Percentiles rank a stretch among this genome's conserved stretches.
These are phyloP conservation scores for Gremmenia infestans DNA, from an alignment of 2,329 filamentous ascomycete genomes.

Conservation along the genomic window DNA sequence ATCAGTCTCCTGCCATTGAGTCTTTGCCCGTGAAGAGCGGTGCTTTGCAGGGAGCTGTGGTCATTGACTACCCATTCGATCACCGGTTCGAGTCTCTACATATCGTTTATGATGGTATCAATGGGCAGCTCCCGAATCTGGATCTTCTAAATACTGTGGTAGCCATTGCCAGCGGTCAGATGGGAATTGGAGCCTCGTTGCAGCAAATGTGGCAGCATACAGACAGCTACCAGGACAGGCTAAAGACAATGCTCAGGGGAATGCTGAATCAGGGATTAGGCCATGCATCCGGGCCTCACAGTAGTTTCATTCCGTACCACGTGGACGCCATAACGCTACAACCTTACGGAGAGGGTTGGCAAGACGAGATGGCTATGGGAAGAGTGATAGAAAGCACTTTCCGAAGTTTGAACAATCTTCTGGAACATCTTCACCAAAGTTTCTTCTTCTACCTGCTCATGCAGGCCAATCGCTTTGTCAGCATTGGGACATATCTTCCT, in stretches of 20 bases:
- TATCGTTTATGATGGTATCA: constrained; percentile 90
- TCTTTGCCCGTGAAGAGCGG: constrained; percentile 86
- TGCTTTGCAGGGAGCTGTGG: constrained; percentile 84
- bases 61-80: constrained; percentile 87
- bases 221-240: constrained; percentile 73
- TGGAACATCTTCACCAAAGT: constrained; percentile 96
- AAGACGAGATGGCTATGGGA: constrained; percentile 95
- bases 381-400: constrained; percentile 86
- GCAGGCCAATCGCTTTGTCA: constrained; percentile 88
- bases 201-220: constrained; percentile 80
- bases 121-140: constrained; percentile 91
- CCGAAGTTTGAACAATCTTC: constrained; percentile 88
- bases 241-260: constrained; percentile 83
- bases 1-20: constrained; percentile 64
- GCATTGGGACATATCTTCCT: constrained; percentile 94
- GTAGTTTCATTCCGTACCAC: constrained; percentile 95
- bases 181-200: constrained; percentile 78
- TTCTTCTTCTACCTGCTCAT: constrained; percentile 99
- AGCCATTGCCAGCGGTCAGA: constrained; percentile 81
- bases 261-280: constrained; percentile 91
- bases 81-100: constrained; percentile 83
- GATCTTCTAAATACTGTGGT: constrained; percentile 94
- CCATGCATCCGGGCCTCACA: constrained; percentile 85
- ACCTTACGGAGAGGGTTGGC: constrained; percentile 86
- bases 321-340: constrained; percentile 93